phyloP scores from a whole-genome alignment of 2,329 filamentous ascomycete species.

The Aspergillus aculeatus region DNA sequence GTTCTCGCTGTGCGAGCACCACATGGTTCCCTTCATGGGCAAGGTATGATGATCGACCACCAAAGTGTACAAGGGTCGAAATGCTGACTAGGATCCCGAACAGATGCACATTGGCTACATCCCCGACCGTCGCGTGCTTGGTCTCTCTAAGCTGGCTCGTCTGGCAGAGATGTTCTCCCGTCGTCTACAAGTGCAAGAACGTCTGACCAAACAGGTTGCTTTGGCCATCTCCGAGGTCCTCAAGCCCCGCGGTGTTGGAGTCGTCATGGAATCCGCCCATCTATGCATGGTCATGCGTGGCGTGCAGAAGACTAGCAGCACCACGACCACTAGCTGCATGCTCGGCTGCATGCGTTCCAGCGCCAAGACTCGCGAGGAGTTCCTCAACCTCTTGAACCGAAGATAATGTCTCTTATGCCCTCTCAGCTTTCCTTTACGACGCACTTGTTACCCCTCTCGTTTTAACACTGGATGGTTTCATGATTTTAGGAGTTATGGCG shows the following conservation, averaged over 20 bases:
- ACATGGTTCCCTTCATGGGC: slow-evolving; percentile 92
- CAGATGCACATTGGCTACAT: slow-evolving; percentile 99
- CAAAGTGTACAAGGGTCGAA: no score
- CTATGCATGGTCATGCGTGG: slow-evolving; percentile 99
- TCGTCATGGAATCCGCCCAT: slow-evolving; percentile 96
- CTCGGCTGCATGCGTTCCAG: slow-evolving; percentile 92
- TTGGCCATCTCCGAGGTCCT: slow-evolving; percentile 90
- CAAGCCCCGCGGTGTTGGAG: slow-evolving; percentile 89
- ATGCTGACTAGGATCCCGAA: slow-evolving; percentile 9
- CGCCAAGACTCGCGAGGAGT: slow-evolving; percentile 93
- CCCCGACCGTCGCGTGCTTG: slow-evolving; percentile 84
- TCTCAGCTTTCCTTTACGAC: slow-evolving; percentile 13
- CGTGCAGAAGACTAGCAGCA: slow-evolving; percentile 85
- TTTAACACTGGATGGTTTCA: slow-evolving; percentile 28
- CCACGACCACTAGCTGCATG: slow-evolving; percentile 94
- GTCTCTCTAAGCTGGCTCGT: slow-evolving; percentile 90
- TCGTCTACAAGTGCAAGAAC: slow-evolving; percentile 91
- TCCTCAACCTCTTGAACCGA: slow-evolving; percentile 74
- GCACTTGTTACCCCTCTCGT: slow-evolving; percentile 18
- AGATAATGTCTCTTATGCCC: slow-evolving; percentile 30
- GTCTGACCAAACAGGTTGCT: slow-evolving; percentile 92
- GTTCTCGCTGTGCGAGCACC: slow-evolving; percentile 93
- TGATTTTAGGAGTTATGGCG: slow-evolving; percentile 37
- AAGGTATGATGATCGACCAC: slow-evolving; percentile 60
- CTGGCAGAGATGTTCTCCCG: slow-evolving; percentile 97